Percentiles rank a stretch among this genome's conserved stretches.
Conservation (phyloP, 2,329 filamentous ascomycete species). For the Aspergillus brasiliensis region DNA sequence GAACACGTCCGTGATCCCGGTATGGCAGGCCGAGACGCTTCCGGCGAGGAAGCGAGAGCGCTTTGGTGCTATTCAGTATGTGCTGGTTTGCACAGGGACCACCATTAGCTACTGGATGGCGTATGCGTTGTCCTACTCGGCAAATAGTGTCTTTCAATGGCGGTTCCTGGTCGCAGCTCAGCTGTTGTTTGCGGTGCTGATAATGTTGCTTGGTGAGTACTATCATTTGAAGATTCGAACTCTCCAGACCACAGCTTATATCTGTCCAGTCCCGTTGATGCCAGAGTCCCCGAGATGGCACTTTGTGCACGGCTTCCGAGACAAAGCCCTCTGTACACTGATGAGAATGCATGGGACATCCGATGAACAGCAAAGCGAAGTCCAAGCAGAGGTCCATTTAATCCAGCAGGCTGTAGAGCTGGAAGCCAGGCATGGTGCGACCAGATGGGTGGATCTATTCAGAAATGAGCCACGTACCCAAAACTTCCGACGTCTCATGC, state of each 20-base stretch:
- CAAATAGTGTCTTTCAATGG: constrained; percentile 24
- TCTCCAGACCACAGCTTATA: constrained; percentile 29
- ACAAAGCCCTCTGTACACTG: constrained; percentile 36
- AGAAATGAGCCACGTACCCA: not conserved
- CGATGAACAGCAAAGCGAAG: not conserved
- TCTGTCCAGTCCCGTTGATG: constrained; percentile 28
- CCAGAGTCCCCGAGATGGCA: constrained; percentile 58
- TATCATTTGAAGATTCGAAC: not conserved
- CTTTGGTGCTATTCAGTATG: not conserved
- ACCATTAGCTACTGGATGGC: not conserved
- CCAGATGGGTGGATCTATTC: not conserved
- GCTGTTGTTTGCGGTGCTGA: not conserved
- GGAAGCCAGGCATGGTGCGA: not conserved
- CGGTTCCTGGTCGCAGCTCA: constrained; percentile 29
- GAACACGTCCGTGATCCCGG: constrained; percentile 53
- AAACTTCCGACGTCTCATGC: not conserved
- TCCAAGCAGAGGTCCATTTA: not conserved
- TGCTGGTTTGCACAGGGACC: not conserved
- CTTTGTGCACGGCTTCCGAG: constrained; percentile 50
- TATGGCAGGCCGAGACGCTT: constrained; percentile 40
- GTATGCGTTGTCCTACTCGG: not conserved
- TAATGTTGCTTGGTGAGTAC: not conserved
- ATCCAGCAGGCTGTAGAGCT: not conserved
- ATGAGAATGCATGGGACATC: not conserved
- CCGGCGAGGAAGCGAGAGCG: not conserved